Evolutionary conservation across 352 stramenopile genomes (phyloP).

Genomic region (Pythium aquatile): DNA sequence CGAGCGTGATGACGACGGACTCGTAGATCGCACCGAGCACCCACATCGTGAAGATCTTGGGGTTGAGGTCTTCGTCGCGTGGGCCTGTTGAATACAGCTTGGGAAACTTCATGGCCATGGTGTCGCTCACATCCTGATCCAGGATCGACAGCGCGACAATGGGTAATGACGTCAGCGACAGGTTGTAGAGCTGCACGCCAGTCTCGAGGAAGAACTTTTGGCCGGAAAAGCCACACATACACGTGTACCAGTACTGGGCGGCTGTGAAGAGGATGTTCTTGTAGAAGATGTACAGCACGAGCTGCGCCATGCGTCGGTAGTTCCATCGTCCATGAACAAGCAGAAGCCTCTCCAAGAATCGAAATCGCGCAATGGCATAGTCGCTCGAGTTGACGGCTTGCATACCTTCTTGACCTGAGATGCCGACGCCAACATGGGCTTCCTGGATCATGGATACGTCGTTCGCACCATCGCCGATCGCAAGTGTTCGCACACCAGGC

Average conservation of each 20-base stretch:
- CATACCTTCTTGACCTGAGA: conserved; percentile 92
- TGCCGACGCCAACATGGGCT: conserved; percentile 91
- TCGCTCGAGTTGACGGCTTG: conserved; percentile 94
- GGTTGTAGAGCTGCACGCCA: conserved; percentile 81
- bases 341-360: conserved; percentile 87
- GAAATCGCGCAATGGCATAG: conserved; percentile 95
- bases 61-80: conserved; percentile 68
- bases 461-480: conserved; percentile 95
- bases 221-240: conserved; percentile 70
- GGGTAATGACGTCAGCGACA: conserved; percentile 65
- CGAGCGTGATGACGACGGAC: conserved; percentile 68
- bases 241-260: conserved; percentile 76
- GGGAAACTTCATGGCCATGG: conserved; percentile 63
- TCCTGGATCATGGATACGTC: conserved; percentile 97
- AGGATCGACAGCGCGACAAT: conserved; percentile 69
- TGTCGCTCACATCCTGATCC: conserved; percentile 71
- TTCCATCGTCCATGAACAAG: conserved; percentile 94
- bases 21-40: conserved; percentile 68
- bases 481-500: conserved; percentile 73
- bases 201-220: conserved; percentile 86
- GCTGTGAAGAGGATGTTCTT: conserved; percentile 90
- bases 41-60: conserved; percentile 61
- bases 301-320: conserved; percentile 92
- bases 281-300: conserved; percentile 95
- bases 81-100: conserved; percentile 68